Percentiles rank a stretch among this genome's conserved stretches.
Evolutionary conservation across 2,329 filamentous ascomycete genomes (phyloP).

Genomic region (Cytospora schulzeri): DNA sequence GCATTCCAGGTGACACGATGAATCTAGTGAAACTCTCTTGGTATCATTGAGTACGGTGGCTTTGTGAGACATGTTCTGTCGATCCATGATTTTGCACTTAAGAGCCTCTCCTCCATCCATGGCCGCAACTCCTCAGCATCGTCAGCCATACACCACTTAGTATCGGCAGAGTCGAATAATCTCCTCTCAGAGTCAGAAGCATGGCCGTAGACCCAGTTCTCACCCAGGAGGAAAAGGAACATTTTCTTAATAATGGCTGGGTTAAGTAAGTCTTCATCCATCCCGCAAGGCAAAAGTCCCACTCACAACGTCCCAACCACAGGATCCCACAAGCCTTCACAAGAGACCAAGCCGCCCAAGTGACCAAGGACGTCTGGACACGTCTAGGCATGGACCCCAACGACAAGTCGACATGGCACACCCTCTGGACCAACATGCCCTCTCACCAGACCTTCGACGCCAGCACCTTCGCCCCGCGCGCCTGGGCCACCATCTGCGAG

Average conservation of each 20-base stretch:
- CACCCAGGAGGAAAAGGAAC: constrained; percentile 43
- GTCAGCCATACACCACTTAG: neutral
- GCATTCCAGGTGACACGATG: neutral
- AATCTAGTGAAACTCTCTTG: neutral
- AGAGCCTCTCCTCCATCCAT: neutral
- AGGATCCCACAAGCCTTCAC: constrained; percentile 42
- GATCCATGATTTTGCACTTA: neutral
- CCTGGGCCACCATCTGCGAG: constrained; percentile 68
- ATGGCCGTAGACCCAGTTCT: constrained; percentile 33
- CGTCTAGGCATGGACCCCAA: constrained; percentile 65
- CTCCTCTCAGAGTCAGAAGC: no score
- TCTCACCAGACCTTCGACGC: constrained; percentile 57
- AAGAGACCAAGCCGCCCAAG: constrained; percentile 39
- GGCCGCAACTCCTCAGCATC: neutral
- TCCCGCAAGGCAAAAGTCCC: neutral
- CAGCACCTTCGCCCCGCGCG: constrained; percentile 61
- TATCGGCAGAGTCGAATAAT: neutral
- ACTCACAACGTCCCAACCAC: constrained; percentile 24
- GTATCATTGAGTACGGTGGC: neutral
- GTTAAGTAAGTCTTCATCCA: constrained; percentile 35
- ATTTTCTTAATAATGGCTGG: constrained; percentile 46
- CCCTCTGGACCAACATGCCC: constrained; percentile 66
- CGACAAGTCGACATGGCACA: constrained; percentile 67
- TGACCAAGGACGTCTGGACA: constrained; percentile 58
- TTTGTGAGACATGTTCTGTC: neutral